Conservation (phyloP, 257 asterid genomes). For the Capsicum rhomboideum region DNA sequence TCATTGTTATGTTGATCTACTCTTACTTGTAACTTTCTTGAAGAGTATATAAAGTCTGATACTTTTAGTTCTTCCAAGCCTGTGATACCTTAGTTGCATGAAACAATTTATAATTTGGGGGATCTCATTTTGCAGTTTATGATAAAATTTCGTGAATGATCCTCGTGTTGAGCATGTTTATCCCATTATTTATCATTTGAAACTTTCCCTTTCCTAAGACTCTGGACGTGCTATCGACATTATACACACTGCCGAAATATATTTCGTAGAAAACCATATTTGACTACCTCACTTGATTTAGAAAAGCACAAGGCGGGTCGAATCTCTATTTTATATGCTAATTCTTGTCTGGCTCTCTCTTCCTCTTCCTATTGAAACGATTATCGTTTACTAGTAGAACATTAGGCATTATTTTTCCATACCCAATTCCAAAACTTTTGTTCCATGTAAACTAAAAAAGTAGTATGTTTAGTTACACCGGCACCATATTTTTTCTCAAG, state of each 20-base stretch:
- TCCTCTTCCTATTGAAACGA: neutral
- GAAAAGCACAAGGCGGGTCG: neutral
- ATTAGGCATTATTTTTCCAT: neutral
- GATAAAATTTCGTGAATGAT: neutral
- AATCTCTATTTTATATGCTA: neutral
- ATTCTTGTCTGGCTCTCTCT: neutral
- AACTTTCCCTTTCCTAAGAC: neutral
- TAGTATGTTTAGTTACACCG: neutral
- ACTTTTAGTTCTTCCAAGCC: neutral
- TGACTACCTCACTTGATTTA: neutral
- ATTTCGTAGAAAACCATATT: neutral
- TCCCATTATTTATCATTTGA: neutral
- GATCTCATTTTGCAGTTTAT: neutral
- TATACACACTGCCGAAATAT: neutral
- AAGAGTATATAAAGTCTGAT: neutral
- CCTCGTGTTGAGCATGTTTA: neutral
- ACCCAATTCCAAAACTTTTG: neutral
- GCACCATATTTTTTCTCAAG: neutral
- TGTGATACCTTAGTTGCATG: neutral
- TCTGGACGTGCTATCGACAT: neutral
- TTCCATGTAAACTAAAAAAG: neutral
- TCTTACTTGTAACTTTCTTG: neutral
- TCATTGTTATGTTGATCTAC: neutral
- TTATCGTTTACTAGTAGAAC: neutral
- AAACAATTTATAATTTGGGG: neutral